Evolutionary conservation across 2,329 filamentous ascomycete genomes (phyloP), one percentile per base, ranked within the genome.

Genomic region (Alternaria angustiovoidea): DNA sequence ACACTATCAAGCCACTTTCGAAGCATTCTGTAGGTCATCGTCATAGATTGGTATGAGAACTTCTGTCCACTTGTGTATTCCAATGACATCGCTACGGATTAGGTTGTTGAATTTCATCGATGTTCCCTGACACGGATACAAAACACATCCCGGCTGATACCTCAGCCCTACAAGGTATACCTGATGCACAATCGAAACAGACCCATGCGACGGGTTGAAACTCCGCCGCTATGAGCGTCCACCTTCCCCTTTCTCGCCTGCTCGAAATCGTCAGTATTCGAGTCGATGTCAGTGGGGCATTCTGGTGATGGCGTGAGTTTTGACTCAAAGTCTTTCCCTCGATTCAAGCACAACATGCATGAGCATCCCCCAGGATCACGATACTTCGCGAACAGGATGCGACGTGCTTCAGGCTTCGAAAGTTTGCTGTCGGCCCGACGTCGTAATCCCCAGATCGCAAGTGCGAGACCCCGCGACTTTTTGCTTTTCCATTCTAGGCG

Each of bases 1-100:
- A 62, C 24, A 38, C 42, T 11, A 47, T n/a, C 28, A 48, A 38
- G 56, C 60, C 51, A 55, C 56, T 24, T 16, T 47, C 60, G 60
- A 53, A 55, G 30, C 41, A 22, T 44, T 44, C 47, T 26, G 43
- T 46, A 46, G 41, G 4, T 24, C 30, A 14, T 12, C 8, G 34
- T 9, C 26, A 34, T 39, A 38, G 28, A 22, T 39, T 42, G 34
- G 20, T 51, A 26, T 24, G 53, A 52, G 11, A 42, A 42, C 8
- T 39, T 47, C 28, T 18, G 43, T 26, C 24, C 18, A 28, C 28
- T 36, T 22, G 26, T 7, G 43, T 39, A 34, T 20, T 26, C 41
- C 51, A 24, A 36, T 24, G 38, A 22, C 44, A 52, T 28, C 18
- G 26, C 34, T n/a, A 32, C 41, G 18, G 24, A 16, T 34, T 22